Evolutionary conservation across 2,329 filamentous ascomycete genomes (phyloP), one percentile per base, ranked within the genome.

Genomic region (Penicillium sp.): DNA sequence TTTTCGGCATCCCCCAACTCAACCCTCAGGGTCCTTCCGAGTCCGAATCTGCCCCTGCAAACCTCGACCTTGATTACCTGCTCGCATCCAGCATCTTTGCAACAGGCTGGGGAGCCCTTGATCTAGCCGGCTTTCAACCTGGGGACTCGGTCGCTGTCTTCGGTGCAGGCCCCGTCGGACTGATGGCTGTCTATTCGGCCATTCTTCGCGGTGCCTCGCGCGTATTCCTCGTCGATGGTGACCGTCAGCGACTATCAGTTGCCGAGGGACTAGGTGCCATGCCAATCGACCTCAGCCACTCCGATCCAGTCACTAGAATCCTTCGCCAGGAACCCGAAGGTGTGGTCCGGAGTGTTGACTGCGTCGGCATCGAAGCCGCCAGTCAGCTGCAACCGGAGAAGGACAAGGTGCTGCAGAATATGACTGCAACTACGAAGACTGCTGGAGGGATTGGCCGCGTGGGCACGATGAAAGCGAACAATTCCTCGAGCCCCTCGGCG

Each of bases 101-200:
- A 14, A 78, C 76, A 0, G 76, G 69, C 5, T 81, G 78, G 77
- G 62, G 68, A 45, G 75, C 70, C 2, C 59, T 80, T 5, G 66
- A 69, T 15, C 70, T 70, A 59, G 69, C 75, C 8, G 75, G 75
- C 10, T 80, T 79, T 64, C 53, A 74, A 56, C 63, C 77, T 0
- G 78, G 78, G 12, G 86, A 89, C 65, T 82, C 77, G 14, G 81
- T 89, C 1, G 86, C 85, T 0, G 81, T 89, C 2, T 89, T 88
- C 59, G 87, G 86, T 0, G 85, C 83, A 1, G 85, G 86, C 0
- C 86, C 87, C 0, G 85, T 89, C 1, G 87, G 87, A 1, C 71
- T 88, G 2, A 87, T 89, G 83, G 84, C 86, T 5, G 86, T 86
- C 1, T 89, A 89, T 73, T 86, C 83, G 0, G 87, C 82, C 0